These are phyloP conservation scores for Metschnikowia kunwiensis DNA, from an alignment of 805 yeast genomes.

Conservation along the genomic window DNA sequence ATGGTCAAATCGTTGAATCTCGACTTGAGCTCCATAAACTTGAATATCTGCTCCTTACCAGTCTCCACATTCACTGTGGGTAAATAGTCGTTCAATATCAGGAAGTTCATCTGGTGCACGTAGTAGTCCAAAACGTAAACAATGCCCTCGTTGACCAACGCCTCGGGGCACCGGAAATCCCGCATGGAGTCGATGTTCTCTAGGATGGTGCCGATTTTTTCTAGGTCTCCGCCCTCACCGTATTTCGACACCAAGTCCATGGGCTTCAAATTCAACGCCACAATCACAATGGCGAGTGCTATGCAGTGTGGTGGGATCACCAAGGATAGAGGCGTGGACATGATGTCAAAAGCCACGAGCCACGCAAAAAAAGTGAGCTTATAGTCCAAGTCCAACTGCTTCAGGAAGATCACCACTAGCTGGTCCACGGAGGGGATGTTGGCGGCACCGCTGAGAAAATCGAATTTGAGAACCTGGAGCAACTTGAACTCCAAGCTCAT, in stretches of 20 bases:
- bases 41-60: constrained; percentile 48
- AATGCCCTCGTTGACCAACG: constrained; percentile 49
- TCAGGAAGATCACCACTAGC: constrained; percentile 59
- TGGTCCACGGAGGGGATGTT: constrained; percentile 51
- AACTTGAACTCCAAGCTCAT: constrained; percentile 66
- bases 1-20: constrained; percentile 39
- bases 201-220: constrained; percentile 23
- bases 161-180: constrained; percentile 42
- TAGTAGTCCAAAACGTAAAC: constrained; percentile 59
- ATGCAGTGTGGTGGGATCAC: constrained; percentile 73
- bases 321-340: constrained; percentile 64
- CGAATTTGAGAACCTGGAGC: constrained; percentile 75
- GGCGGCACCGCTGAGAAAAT: constrained; percentile 61
- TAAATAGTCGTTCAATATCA: constrained; percentile 46
- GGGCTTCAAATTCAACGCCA: constrained; percentile 52
- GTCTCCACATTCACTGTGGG: constrained; percentile 33
- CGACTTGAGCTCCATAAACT: constrained; percentile 43
- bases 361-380: constrained; percentile 58
- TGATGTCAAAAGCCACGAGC: constrained; percentile 72
- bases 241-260: constrained; percentile 26
- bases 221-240: constrained; percentile 16
- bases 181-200: constrained; percentile 33
- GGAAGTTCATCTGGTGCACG: constrained; percentile 52
- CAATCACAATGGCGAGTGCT: constrained; percentile 63
- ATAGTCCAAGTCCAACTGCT: constrained; percentile 44